phyloP scores from a whole-genome alignment of 2,329 filamentous ascomycete genomes.

The Nemania abortiva region DNA sequence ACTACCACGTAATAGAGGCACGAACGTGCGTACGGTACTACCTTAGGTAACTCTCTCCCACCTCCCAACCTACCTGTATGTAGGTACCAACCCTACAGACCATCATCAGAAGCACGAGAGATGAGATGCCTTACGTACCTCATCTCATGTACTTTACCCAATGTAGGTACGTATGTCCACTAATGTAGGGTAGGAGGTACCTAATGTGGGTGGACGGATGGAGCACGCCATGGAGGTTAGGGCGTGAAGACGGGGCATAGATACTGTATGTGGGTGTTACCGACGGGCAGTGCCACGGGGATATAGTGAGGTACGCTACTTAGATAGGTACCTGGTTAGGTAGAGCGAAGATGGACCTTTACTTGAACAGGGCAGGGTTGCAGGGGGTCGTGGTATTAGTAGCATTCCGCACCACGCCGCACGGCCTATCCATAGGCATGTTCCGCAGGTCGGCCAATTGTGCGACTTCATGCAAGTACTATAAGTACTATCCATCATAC shows the following conservation, averaged over 20 bases:
- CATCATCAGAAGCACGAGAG: too few species aligned
- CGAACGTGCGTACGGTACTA: too few species aligned
- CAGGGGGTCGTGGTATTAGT: constrained; percentile 20
- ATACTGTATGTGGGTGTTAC: constrained; percentile 22
- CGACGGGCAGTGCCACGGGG: constrained; percentile 8
- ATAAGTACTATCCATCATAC: constrained; percentile 18
- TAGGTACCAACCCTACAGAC: too few species aligned
- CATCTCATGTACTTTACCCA: not conserved
- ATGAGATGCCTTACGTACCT: not conserved
- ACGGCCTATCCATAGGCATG: constrained; percentile 36
- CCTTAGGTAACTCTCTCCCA: too few species aligned
- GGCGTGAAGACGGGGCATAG: constrained; percentile 16
- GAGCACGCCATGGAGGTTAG: constrained; percentile 20
- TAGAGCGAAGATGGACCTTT: not conserved
- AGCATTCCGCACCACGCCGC: constrained; percentile 40
- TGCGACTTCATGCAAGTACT: constrained; percentile 36
- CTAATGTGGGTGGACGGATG: constrained; percentile 19
- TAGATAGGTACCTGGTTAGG: not conserved
- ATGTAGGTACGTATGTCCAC: not conserved
- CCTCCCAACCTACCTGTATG: too few species aligned
- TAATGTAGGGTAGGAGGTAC: constrained; percentile 7
- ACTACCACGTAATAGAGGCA: too few species aligned
- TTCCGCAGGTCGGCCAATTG: constrained; percentile 41
- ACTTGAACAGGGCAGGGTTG: constrained; percentile 5
- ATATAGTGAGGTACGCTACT: not conserved